Base-by-base conservation (phyloP, 2,329 filamentous ascomycete species). In the Alternaria consortialis region DNA sequence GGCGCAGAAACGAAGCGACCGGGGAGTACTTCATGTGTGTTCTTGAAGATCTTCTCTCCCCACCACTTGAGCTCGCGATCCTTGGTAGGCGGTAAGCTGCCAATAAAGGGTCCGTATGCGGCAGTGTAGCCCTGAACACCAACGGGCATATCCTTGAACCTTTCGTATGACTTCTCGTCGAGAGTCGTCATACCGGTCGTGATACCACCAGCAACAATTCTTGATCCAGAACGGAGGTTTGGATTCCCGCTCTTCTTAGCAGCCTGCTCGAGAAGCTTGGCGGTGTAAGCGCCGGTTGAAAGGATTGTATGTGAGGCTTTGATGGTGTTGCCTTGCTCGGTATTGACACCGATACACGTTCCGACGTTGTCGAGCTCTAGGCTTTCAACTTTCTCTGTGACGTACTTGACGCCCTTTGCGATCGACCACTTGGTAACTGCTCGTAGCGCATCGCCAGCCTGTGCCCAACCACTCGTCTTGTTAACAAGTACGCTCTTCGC, bases 401-500 rank as follows among this genome's bases (percentile, higher is more conserved):
- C 80, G 58, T 89, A 90, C 71, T 84, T 83, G 62, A 89, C 87
- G 1, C 88, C 88, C 7, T 86, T 73, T 47, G 83, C 80, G 5
- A 89, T 67, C 15, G 81, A 81, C 58, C 80, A 80, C 34, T 83
- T 81, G 1, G 86, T 89, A 8, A 89, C 81, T 1, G 84, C 85
- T 52, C 80, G 74, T 60, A 90, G 72, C 31, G 83, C 82, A 65
- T 88, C 86, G 3, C 85, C 86, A 2, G 88, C 88, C n/a, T 86
- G 86, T 7, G 83, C 87, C 86, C 87, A 90, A 1, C 88, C 88
- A 72, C 85, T 87, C 32, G 81, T 84, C 61, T 82, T 84, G 79
- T 90, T 90, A 44, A 89, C 77, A 13, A 88, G 79, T 3, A 89
- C 86, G 66, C 88, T 84, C 66, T 84, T 86, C 46, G 85, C 86